Conservation (phyloP, 805 yeast species). For the Zygosaccharomyces gambellarensis region DNA sequence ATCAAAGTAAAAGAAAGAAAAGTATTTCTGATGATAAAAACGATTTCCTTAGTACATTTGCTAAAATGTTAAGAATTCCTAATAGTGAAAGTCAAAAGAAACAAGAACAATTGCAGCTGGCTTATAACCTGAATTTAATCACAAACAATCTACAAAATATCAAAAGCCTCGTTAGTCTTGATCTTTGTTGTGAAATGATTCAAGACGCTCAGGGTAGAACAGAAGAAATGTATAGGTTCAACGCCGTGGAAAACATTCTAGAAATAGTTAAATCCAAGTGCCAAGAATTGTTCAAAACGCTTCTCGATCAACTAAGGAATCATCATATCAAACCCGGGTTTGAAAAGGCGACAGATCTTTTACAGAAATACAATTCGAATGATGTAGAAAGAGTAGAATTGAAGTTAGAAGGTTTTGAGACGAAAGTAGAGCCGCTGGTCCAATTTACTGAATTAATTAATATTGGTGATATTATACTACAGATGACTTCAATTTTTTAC, state of each 20-base stretch:
- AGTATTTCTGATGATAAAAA: slow-evolving; percentile 36
- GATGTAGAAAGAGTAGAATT: slow-evolving; percentile 33
- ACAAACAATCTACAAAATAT: slow-evolving; percentile 70
- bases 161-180: slow-evolving; percentile 72
- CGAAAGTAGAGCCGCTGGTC: slow-evolving; percentile 72
- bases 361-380: slow-evolving; percentile 67
- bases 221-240: slow-evolving; percentile 51
- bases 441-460: slow-evolving; percentile 88
- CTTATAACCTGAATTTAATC: slow-evolving; percentile 75
- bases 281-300: slow-evolving; percentile 63
- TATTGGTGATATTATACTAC: slow-evolving; percentile 86
- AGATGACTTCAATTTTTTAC: slow-evolving; percentile 86
- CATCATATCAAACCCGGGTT: slow-evolving; percentile 85
- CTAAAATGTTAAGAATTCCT: slow-evolving; percentile 51
- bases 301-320: slow-evolving; percentile 57
- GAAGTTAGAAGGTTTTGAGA: slow-evolving; percentile 32
- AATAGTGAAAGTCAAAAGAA: slow-evolving; percentile 24
- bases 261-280: slow-evolving; percentile 33
- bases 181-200: slow-evolving; percentile 65
- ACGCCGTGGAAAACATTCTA: slow-evolving; percentile 30
- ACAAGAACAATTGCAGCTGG: slow-evolving; percentile 48
- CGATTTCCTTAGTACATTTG: slow-evolving; percentile 60
- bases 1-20: slow-evolving; percentile 30
- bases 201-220: slow-evolving; percentile 64
- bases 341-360: slow-evolving; percentile 65